Evolutionary conservation across 1,139 yeast species (phyloP), one percentile per base, ranked within the genome.

Genomic region (Hemisphaericaspora xylofermentans): DNA sequence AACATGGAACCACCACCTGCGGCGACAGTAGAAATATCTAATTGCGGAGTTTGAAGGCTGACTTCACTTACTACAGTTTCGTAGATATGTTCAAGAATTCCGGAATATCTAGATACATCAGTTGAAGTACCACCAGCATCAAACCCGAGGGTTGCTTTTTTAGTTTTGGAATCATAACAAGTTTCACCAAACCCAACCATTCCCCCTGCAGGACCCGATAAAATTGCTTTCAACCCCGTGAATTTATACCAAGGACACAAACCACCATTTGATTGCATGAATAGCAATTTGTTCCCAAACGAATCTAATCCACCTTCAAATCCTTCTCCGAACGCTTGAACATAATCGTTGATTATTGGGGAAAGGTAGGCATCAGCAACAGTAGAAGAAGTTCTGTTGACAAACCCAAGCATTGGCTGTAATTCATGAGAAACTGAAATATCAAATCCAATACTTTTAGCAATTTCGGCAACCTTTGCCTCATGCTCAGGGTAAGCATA

Each of bases 191-290:
- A 69, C 0, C 78, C 78, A n/a, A 72, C 77, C 66, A 72, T 66
- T 22, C 78, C 78, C 32, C 78, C 78, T 26, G 78, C 78, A 7
- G 78, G 78, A 1, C 78, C 78, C 2, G 76, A 71, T 29, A 72
- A 60, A 33, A 72, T 70, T 1, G 77, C 76, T 46, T 68, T 69
- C 38, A 72, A 58, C 1, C 78, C 78, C 2, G 75, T 68, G 50
- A 72, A 72, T 43, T 67, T 66, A 46, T 71, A 68, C 73, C 76
- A 71, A 4, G 74, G 75, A 48, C 76, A 68, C 42, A 72, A 61
- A 0, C 78, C 78, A 38, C 78, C 78, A 49, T 72, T 72, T 37
- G 74, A 66, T 50, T 71, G 76, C 77, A 72, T 72, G 51, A 72
- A 72, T 36, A 70, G 52, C 31, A 69, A 56, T 45, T 64, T 68